Evolutionary conservation across 805 yeast genomes (phyloP), one percentile per base, ranked within the genome.

Genomic region (Candida vartiovaarae): DNA sequence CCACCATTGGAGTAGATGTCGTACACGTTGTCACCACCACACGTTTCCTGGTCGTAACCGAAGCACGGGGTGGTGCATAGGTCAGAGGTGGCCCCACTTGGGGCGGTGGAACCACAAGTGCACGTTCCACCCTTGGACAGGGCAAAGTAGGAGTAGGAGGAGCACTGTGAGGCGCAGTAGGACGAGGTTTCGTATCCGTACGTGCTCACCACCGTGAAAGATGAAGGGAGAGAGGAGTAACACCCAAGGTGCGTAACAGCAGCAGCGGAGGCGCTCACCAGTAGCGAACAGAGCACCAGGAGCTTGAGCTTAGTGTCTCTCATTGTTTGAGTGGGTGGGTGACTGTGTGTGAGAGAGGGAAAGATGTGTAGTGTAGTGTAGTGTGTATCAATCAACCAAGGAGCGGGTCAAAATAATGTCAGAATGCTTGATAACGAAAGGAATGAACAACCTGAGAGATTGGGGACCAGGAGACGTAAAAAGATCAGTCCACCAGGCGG

Each of bases 1-100:
- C 49, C 34, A 42, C 57, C 65, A 40, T 66, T 63, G 6, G 70
- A 62, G 48, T 65, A 78, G 26, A 78, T 70, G 26, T 69, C 60
- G 52, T 66, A 81, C 33, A 74, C 68, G 37, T 56, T 43, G 15
- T 72, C 65, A 33, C 83, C 83, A 49, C 88, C 88, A 64, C 95
- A 86, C 42, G 57, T 66, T 46, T 82, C 84, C 1, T 38, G 7
- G 5, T 71, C 68, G 54, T 71, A 84, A 6, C 88, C 93, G 32
- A 55, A 63, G 61, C 95, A 86, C 5, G 52, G 32, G 1, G 60
- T 57, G 35, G 56, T 43, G 59, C 84, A 78, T 26, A 52, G 40
- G 31, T 50, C 42, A 1, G 62, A 37, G 8, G 60, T 42, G 6
- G 54, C 52, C 4, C 74, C 68, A 3, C 65, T 53, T 10, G 76